A percentile compares a stretch with the other conserved stretches of the same genome.
Evolutionary conservation across 306 rosid genomes (phyloP).

Genomic region (Medicago arabica): DNA sequence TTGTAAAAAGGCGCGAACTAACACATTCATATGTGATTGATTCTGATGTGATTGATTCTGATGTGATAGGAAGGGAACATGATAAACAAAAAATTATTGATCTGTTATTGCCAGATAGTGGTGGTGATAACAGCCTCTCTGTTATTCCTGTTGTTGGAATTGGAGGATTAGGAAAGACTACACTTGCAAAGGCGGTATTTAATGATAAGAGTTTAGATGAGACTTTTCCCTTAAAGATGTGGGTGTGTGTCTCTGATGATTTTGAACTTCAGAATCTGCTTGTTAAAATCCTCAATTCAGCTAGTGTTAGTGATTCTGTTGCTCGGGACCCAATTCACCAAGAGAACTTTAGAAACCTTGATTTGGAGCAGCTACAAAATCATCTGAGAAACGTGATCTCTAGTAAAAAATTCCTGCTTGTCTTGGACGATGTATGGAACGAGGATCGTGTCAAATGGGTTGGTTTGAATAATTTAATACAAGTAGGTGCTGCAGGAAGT

Average conservation of each 20-base stretch:
- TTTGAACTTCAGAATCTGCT: background rate
- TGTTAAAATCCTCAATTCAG: conserved; percentile 28
- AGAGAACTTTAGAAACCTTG: background rate
- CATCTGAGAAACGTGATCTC: background rate
- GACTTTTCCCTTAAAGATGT: background rate
- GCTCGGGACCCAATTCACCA: background rate
- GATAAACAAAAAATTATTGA: background rate
- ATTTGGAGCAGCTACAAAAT: background rate
- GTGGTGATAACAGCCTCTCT: background rate
- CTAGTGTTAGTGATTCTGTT: too few species aligned
- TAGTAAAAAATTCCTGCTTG: background rate
- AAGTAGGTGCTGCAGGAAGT: conserved; percentile 26
- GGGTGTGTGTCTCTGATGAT: background rate
- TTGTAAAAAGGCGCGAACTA: conserved; percentile 10
- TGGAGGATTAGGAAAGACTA: background rate
- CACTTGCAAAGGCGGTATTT: background rate
- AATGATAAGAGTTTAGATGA: background rate
- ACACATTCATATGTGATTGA: background rate
- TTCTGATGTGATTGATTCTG: background rate
- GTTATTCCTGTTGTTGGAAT: background rate
- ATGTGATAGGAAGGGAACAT: background rate
- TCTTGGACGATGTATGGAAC: background rate
- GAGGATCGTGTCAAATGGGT: conserved; percentile 13
- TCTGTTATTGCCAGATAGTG: background rate
- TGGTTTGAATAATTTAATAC: background rate